Base-by-base conservation (phyloP, 2,329 filamentous ascomycete genomes). In the Sclerotinia glacialis region DNA sequence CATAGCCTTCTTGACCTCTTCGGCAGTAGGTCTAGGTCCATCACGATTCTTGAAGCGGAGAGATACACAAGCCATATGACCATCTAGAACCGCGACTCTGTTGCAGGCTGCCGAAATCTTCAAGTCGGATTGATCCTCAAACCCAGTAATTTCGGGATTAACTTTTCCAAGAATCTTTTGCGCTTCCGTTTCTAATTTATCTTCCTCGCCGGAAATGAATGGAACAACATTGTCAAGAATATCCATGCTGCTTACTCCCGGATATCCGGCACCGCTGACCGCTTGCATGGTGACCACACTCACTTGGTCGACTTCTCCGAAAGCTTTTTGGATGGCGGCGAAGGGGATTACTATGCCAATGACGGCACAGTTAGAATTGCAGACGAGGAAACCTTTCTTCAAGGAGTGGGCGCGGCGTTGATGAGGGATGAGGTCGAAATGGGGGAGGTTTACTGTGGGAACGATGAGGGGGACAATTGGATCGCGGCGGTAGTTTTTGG, bases 301-400 rank as follows among this genome's bases (percentile, higher is more conserved):
- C 73, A 87, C 87, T 72, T 80, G 78, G 69, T 91, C 89, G 72
- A 97, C 90, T 74, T 89, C 88, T 54, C 94, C 95, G 75, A 98
- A 97, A 73, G 86, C 88, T 63, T 89, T 86, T 78, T 96, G 91
- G 46, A 98, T 86, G 21, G 94, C 94, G 14, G 93, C 93, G 76
- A 97, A 94, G 31, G 95, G 95, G 70, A 97, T 96, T 69, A 97
- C 94, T 67, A 98, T 87, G 58, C 94, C 94, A 74, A 98, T 97
- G 75, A 97, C 94, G 66, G 94, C 94, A 80, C 95, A 99, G 82
- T 98, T 98, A 71, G 92, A 96, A 82, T 98, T 98, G 85, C 94
- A 98, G 68, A 97, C 92, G 47, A 98, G 81, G 81, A 98, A 97
- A 31, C 95, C 95, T 79, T 91, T 93, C 69, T 89, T 82, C 54